A percentile compares a stretch with the other conserved stretches of the same genome.
phyloP scores from a whole-genome alignment of 106 monocot genomes.

The Amphibolis antarctica region DNA sequence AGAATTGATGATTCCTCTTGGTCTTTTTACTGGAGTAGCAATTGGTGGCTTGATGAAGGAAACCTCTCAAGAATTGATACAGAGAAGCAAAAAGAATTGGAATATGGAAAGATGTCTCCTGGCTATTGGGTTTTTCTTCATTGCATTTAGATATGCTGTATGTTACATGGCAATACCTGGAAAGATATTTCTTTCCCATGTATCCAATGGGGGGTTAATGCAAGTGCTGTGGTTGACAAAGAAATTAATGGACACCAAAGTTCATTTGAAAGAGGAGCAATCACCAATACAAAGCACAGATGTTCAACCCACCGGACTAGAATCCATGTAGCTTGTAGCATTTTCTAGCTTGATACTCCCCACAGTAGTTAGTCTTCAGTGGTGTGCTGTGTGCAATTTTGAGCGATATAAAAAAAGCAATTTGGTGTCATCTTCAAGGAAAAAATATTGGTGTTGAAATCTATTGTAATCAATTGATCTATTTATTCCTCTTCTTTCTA shows the following conservation, averaged over 20 bases:
- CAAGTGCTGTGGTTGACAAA: conserved; percentile 53
- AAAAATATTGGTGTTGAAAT: too few species aligned
- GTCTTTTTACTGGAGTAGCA: conserved; percentile 35
- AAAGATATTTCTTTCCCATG: conserved; percentile 28
- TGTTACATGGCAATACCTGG: conserved; percentile 17
- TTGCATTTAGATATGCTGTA: conserved; percentile 18
- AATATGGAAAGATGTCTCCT: conserved; percentile 7
- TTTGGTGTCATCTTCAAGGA: too few species aligned
- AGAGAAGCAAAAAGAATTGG: conserved; percentile 19
- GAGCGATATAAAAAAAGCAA: too few species aligned
- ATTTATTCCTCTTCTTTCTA: too few species aligned
- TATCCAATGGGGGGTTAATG: conserved; percentile 62
- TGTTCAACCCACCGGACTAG: background rate
- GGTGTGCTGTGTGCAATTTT: too few species aligned
- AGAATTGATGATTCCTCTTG: conserved; percentile 46
- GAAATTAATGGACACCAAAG: background rate
- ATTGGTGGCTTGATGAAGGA: conserved; percentile 41
- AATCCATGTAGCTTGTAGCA: too few species aligned
- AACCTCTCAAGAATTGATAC: conserved; percentile 23
- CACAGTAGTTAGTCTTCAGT: too few species aligned
- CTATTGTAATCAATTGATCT: too few species aligned
- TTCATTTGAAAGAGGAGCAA: background rate
- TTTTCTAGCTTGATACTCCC: too few species aligned
- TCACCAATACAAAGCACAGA: background rate
- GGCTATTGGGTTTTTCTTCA: conserved; percentile 37